Evolutionary conservation across 768 basidiomycete genomes (phyloP), one percentile per base, ranked within the genome.

Genomic region (Trametes meyenii): DNA sequence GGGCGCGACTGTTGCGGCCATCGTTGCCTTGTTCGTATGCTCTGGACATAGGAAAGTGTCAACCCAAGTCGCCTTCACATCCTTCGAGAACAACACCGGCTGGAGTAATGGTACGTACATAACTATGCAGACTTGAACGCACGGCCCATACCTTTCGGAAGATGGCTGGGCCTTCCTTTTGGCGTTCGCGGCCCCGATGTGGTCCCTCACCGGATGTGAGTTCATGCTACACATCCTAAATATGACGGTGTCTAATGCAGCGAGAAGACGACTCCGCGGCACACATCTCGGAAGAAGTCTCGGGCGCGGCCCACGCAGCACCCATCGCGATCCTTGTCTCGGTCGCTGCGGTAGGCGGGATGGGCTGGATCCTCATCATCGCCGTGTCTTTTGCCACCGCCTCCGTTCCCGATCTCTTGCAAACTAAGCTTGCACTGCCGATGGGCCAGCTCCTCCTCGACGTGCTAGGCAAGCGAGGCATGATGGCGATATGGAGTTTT

Each of bases 151-250:
- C n/a, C n/a, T n/a, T 33, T 19, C 24, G 10, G 10, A 6, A 89
- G 88, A 81, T 70, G 86, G 85, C 14, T 89, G 87, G 87, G 86
- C 87, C 0, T 89, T 89, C 70, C 76, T 89, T 62, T 69, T 90
- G 35, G 79, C 89, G 0, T 89, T 90, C 67, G 87, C 87, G 0
- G 79, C 88, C 3, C 85, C 87, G 0, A 90, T 90, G 88, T 90
- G 88, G 88, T 87, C 87, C 3, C 72, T 90, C 57, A 89, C 87
- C 1, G 89, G 88, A 62, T 90, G 88, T 89, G 59, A 66, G 86
- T 72, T n/a, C n/a, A n/a, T n/a, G n/a, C n/a, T n/a, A n/a, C n/a
- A n/a, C n/a, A n/a, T n/a, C n/a, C n/a, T n/a, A n/a, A n/a, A n/a
- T n/a, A n/a, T 6, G 23, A 3, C 17, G 35, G 0, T 38, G 5